Evolutionary conservation across 768 basidiomycete species (phyloP).

Genomic region (Leucogyrophana mollusca): DNA sequence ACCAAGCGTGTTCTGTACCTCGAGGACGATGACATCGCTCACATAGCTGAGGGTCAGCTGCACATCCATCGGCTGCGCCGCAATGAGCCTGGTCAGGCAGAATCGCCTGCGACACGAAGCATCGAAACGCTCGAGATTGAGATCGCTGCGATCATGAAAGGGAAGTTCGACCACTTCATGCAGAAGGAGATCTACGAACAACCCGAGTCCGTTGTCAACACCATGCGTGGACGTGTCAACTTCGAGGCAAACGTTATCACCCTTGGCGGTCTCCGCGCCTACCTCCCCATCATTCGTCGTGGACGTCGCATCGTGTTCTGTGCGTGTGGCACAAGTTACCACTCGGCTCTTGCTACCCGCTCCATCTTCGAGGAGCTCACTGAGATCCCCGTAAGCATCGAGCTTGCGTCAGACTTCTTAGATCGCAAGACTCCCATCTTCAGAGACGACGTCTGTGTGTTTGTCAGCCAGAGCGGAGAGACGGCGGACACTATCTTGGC

Average conservation of each 20-base stretch:
- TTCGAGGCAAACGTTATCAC: constrained; percentile 91
- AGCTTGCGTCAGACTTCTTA: constrained; percentile 96
- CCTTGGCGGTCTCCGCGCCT: constrained; percentile 92
- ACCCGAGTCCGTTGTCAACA: constrained; percentile 99
- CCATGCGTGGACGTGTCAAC: constrained; percentile 99
- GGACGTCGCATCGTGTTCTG: constrained; percentile 94
- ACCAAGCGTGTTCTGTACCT: constrained; percentile 98
- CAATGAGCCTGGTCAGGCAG: constrained; percentile 66
- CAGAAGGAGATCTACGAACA: constrained; percentile 99
- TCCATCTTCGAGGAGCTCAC: constrained; percentile 99
- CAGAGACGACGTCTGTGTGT: constrained; percentile 96
- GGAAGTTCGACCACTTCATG: constrained; percentile 99
- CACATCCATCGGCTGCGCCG: constrained; percentile 98
- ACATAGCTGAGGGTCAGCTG: constrained; percentile 94
- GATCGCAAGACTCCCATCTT: constrained; percentile 99
- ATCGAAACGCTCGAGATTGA: constrained; percentile 99
- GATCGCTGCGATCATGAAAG: constrained; percentile 99
- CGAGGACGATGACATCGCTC: constrained; percentile 98
- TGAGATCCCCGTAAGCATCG: constrained; percentile 96
- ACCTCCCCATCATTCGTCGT: constrained; percentile 93
- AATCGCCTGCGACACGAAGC: constrained; percentile 69
- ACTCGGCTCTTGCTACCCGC: constrained; percentile 94
- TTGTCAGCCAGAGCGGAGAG: constrained; percentile 97
- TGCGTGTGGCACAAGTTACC: constrained; percentile 98
- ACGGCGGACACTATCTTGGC: constrained; percentile 98